Conservation (phyloP, 345 rosid genomes). For the Punica granatum region DNA sequence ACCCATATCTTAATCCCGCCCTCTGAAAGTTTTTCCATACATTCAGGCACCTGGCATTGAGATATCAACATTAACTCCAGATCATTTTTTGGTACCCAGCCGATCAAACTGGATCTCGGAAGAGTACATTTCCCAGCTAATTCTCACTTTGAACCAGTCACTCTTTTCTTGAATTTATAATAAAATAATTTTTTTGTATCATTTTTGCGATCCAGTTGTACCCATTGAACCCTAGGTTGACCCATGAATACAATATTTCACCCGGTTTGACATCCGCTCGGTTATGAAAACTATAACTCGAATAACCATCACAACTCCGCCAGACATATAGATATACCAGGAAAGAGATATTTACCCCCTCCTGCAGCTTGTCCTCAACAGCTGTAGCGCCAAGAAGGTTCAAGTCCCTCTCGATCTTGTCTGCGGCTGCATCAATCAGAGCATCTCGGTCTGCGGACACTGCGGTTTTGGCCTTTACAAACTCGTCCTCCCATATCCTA, state of each 20-base stretch:
- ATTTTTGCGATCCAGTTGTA: not conserved
- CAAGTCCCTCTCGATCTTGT: constrained; percentile 57
- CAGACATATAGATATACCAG: not conserved
- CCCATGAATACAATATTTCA: not conserved
- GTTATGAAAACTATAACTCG: not conserved
- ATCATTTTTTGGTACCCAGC: too few relatives aligned
- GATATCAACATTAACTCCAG: constrained; percentile 2
- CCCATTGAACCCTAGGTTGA: not conserved
- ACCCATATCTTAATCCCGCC: constrained; percentile 85
- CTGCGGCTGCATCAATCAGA: constrained; percentile 45
- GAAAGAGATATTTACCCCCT: constrained; percentile 47
- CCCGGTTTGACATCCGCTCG: not conserved
- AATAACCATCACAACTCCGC: not conserved
- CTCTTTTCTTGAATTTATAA: not conserved
- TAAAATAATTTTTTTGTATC: not conserved
- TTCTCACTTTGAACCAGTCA: not conserved
- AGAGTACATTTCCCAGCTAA: not conserved
- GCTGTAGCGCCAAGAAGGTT: constrained; percentile 93
- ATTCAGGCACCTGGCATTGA: constrained; percentile 55
- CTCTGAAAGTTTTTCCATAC: constrained; percentile 67
- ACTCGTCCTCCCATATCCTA: constrained; percentile 46
- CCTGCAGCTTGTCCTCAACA: constrained; percentile 88
- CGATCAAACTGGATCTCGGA: not conserved
- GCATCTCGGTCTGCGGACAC: constrained; percentile 47
- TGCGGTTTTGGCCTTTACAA: constrained; percentile 47